These are phyloP conservation scores for Epichloe gansuensis DNA, from an alignment of 2,329 filamentous ascomycete species.

Conservation along the genomic window DNA sequence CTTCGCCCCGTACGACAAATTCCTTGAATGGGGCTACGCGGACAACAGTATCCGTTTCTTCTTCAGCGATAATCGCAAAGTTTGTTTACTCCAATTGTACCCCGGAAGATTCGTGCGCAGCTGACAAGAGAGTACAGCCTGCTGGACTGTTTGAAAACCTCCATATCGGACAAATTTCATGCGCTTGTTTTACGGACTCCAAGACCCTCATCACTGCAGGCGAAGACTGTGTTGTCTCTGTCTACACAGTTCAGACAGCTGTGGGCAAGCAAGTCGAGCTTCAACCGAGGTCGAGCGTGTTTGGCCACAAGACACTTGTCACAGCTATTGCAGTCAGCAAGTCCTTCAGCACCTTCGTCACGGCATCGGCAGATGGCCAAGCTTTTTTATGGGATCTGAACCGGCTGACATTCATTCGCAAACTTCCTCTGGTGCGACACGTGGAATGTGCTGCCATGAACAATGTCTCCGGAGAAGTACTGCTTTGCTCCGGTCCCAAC, in stretches of 20 bases:
- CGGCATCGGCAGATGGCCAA: constrained; percentile 67
- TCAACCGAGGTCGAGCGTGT: constrained; percentile 64
- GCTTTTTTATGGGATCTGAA: constrained; percentile 97
- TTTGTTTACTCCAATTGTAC: constrained; percentile 17
- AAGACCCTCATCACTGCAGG: constrained; percentile 85
- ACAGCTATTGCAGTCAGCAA: constrained; percentile 73
- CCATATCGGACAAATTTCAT: constrained; percentile 80
- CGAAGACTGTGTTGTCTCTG: constrained; percentile 79
- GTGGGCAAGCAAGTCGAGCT: constrained; percentile 63
- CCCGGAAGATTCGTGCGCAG: constrained; percentile 2
- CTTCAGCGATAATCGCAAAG: constrained; percentile 66
- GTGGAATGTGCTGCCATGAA: constrained; percentile 74
- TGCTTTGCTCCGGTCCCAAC: constrained; percentile 65
- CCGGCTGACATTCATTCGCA: constrained; percentile 71
- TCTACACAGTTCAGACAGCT: constrained; percentile 59
- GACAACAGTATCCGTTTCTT: constrained; percentile 91
- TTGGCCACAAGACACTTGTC: constrained; percentile 79
- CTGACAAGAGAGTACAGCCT: constrained; percentile 29
- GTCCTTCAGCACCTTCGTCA: constrained; percentile 78
- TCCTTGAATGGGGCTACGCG: constrained; percentile 90
- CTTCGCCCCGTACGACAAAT: constrained; percentile 83
- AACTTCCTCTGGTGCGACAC: constrained; percentile 45
- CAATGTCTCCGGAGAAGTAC: constrained; percentile 79
- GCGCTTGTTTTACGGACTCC: constrained; percentile 74
- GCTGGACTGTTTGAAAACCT: constrained; percentile 88